Conservation (phyloP, 2,329 filamentous ascomycete species). For the Botrytis pseudocinerea region DNA sequence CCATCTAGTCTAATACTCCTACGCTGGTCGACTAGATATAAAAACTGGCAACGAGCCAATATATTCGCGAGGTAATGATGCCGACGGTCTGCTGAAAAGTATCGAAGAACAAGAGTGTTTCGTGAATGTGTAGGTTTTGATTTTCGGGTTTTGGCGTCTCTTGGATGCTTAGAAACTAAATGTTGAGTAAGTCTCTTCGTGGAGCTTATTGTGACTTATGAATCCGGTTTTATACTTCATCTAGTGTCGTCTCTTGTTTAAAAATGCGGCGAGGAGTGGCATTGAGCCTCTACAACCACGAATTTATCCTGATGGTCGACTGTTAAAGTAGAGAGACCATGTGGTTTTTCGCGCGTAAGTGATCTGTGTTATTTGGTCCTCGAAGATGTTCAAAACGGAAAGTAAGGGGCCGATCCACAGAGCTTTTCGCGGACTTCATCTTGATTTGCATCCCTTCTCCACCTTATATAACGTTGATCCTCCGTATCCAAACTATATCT, state of each 20-base stretch:
- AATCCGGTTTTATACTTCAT: rapidly evolving
- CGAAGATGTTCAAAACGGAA: neutral
- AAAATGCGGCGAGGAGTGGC: neutral
- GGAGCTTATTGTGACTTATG: neutral
- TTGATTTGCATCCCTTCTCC: neutral
- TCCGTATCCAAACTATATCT: rapidly evolving
- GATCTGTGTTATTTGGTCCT: neutral
- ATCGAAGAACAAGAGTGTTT: neutral
- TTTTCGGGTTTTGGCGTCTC: neutral
- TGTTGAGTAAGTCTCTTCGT: rapidly evolving
- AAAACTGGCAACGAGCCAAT: neutral
- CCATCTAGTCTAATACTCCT: neutral
- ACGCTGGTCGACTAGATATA: neutral
- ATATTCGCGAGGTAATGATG: neutral
- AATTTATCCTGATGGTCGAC: neutral
- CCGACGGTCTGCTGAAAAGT: neutral
- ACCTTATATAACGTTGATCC: neutral
- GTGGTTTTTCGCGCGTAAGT: neutral
- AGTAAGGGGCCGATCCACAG: neutral
- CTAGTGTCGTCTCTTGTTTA: rapidly evolving
- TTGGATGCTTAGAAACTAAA: neutral
- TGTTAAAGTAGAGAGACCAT: neutral
- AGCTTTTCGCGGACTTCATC: neutral
- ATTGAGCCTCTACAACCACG: neutral
- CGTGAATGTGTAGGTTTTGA: neutral